Evolutionary conservation across 148 eudicot species (phyloP).

Genomic region (Arctostaphylos glauca): DNA sequence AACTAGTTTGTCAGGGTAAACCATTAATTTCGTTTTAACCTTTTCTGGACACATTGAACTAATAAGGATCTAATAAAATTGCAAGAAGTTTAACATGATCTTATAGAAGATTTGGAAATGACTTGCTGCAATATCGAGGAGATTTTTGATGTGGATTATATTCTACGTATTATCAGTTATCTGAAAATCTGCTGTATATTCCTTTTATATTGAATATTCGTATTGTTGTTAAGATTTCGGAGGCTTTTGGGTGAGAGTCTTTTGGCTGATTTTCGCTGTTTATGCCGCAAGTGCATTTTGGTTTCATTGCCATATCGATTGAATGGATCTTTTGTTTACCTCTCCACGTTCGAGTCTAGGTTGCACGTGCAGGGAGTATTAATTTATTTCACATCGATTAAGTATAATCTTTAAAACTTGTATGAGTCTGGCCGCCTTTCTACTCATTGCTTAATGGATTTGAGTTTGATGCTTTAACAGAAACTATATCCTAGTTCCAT

Average conservation of each 20-base stretch:
- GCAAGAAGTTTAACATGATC: background rate
- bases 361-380: background rate
- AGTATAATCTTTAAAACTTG: background rate
- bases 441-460: background rate
- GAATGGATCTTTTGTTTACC: background rate
- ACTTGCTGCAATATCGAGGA: background rate
- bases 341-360: background rate
- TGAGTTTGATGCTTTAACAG: background rate
- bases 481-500: background rate
- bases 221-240: background rate
- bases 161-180: background rate
- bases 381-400: background rate
- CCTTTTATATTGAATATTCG: background rate
- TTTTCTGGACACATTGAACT: background rate
- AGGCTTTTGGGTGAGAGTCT: background rate
- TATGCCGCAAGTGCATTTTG: background rate
- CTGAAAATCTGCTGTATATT: background rate
- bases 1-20: background rate
- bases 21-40: background rate
- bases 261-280: background rate
- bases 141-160: background rate
- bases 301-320: background rate
- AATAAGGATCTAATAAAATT: background rate
- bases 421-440: background rate
- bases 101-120: background rate